Evolutionary conservation across 139 green algal species (phyloP), one percentile per base, ranked within the genome.

Genomic region (Picochlorum sp.): DNA sequence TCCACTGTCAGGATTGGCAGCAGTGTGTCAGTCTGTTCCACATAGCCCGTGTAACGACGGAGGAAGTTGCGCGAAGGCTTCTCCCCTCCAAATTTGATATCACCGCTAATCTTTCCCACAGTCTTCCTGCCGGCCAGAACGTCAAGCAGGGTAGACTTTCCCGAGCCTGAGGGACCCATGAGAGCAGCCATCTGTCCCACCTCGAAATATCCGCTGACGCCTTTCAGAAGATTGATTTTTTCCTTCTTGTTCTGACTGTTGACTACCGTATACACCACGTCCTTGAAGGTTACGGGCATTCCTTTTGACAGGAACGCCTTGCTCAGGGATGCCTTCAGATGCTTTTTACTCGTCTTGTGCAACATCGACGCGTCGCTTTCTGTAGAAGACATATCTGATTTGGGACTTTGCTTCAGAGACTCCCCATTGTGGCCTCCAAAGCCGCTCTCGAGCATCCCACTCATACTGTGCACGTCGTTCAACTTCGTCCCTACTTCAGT

Each of bases 161-260:
- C 88, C 2, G 55, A 80, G 51, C 88, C 87, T 21, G 65, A 81
- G 23, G 84, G 78, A 13, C 88, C 87, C 85, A 91, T 86, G 61
- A 69, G 49, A 77, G 68, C 50, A 45, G 66, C n/a, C 71, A 79
- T 75, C 67, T 79, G 30, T 16, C 30, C 47, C 14, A 62, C 54
- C 5, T 64, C 52, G 24, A 74, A 71, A 30, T 52, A 75, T 28
- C 62, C 67, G 6, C 66, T 74, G 7, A 79, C 61, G 0, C 57
- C 41, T 6, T 64, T 55, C 14, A 79, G 62, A 11, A 79, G 62
- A 26, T 52, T 21, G 4, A 79, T 38, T 31, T 51, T 68, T 37
- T 71, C 21, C 18, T 54, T 64, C 21, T 65, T 68, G 54, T 79
- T 65, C 23, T 38, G 21, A 30, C 31, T 51, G 62, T 75, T 79